Conservation (phyloP, 768 basidiomycete species). For the Floccularia luteovirens region DNA sequence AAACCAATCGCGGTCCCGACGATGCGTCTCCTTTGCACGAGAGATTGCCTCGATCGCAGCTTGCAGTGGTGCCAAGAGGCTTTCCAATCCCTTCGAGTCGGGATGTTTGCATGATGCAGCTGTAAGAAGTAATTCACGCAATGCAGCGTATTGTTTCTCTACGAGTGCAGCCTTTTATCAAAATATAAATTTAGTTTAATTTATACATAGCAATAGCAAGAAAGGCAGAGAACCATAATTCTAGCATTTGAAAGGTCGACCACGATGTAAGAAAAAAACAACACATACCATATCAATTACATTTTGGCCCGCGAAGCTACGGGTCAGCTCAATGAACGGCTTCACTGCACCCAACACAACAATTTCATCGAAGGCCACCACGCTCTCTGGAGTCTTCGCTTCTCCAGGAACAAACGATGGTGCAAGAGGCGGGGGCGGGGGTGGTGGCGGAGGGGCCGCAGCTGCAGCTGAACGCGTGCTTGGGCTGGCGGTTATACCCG, state of each 20-base stretch:
- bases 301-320: constrained; percentile 56
- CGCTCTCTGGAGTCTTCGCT: constrained; percentile 43
- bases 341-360: constrained; percentile 70
- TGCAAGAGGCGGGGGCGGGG: constrained; percentile 27
- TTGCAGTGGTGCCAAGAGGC: constrained; percentile 61
- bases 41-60: constrained; percentile 66
- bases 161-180: constrained; percentile 55
- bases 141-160: constrained; percentile 54
- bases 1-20: constrained; percentile 77
- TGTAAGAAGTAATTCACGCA: constrained; percentile 61
- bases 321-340: constrained; percentile 67
- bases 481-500: constrained; percentile 8
- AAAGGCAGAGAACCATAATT: too few relatives aligned
- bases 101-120: constrained; percentile 79
- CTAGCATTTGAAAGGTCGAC: too few relatives aligned
- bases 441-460: constrained; percentile 18
- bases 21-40: constrained; percentile 75
- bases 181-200: background rate
- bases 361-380: constrained; percentile 66
- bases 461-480: constrained; percentile 13
- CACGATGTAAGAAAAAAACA: too few relatives aligned
- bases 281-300: constrained; percentile 72
- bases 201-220: too few relatives aligned
- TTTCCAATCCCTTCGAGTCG: constrained; percentile 45
- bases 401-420: constrained; percentile 23